A percentile compares a stretch with the other conserved stretches of the same genome.
Evolutionary conservation across 1,139 yeast genomes (phyloP).

Genomic region (Suhomyces bribrorum): DNA sequence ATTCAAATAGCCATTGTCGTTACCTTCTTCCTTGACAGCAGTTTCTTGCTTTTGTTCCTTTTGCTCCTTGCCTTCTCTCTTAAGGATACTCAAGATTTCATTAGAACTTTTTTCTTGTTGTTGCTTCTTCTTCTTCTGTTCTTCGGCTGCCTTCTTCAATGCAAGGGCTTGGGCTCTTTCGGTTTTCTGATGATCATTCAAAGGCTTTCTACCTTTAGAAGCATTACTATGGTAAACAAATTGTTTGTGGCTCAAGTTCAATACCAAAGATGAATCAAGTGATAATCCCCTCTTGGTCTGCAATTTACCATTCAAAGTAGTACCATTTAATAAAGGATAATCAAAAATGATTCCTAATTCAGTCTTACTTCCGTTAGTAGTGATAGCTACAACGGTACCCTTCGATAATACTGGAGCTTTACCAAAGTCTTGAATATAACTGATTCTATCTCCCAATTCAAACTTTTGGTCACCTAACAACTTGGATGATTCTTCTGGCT

Average conservation of each 20-base stretch:
- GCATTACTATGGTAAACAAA: conserved; percentile 75
- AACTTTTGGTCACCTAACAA: conserved; percentile 75
- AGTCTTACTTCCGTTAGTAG: conserved; percentile 59
- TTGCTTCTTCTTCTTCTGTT: conserved; percentile 19
- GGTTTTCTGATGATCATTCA: conserved; percentile 26
- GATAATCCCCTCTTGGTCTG: conserved; percentile 79
- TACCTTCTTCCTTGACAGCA: conserved; percentile 29
- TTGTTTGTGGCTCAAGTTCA: conserved; percentile 75
- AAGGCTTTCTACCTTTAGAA: conserved; percentile 46
- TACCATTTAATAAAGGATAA: conserved; percentile 78
- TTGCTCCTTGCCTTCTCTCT: conserved; percentile 22
- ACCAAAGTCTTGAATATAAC: conserved; percentile 83
- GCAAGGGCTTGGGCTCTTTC: conserved; percentile 22
- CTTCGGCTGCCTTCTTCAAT: conserved; percentile 24
- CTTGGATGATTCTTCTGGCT: conserved; percentile 73
- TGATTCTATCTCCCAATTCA: conserved; percentile 85
- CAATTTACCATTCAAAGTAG: conserved; percentile 75
- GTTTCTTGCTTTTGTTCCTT: conserved; percentile 16
- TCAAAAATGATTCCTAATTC: conserved; percentile 81
- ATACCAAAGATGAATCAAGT: conserved; percentile 77
- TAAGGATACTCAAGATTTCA: conserved; percentile 28
- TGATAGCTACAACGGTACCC: conserved; percentile 88
- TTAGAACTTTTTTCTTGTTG: conserved; percentile 21
- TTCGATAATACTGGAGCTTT: conserved; percentile 84
- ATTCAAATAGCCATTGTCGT: conserved; percentile 26